Percentiles rank a stretch among this genome's conserved stretches.
These are phyloP conservation scores for Cerioporus squamosus DNA, from an alignment of 1,284 basidiomycete genomes.

Conservation along the genomic window DNA sequence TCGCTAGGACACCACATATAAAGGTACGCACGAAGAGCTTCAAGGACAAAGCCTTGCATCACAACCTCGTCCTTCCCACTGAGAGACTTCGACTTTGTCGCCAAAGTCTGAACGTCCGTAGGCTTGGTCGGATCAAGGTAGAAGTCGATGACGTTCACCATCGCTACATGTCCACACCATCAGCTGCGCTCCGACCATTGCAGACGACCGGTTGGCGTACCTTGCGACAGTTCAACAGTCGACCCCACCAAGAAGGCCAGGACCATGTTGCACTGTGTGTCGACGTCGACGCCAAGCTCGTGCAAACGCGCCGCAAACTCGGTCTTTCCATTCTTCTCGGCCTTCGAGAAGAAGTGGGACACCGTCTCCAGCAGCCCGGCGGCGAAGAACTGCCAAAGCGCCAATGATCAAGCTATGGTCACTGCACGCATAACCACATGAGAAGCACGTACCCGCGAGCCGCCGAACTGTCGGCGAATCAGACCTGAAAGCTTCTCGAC, in stretches of 20 bases:
- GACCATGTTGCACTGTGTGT: conserved; percentile 68
- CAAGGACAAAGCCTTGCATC: conserved; percentile 60
- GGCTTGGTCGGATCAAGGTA: conserved; percentile 55
- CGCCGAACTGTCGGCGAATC: conserved; percentile 48
- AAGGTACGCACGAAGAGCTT: conserved; percentile 63
- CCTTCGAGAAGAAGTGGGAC: conserved; percentile 49
- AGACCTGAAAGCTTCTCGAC: conserved; percentile 55
- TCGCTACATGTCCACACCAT: conserved; percentile 34
- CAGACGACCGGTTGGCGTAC: conserved; percentile 38
- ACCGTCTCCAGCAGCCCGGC: conserved; percentile 50
- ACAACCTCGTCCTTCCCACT: conserved; percentile 41
- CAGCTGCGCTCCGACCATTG: background rate
- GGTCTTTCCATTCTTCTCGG: conserved; percentile 49
- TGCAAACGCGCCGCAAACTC: conserved; percentile 61
- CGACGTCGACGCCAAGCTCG: conserved; percentile 55
- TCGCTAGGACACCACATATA: background rate
- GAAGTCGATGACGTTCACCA: conserved; percentile 59
- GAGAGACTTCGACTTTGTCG: conserved; percentile 35
- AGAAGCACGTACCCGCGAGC: conserved; percentile 20
- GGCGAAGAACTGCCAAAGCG: conserved; percentile 49
- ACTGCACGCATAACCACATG: conserved; percentile 13
- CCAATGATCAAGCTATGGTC: too few species aligned
- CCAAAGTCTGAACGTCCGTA: conserved; percentile 38
- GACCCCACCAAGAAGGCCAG: conserved; percentile 72
- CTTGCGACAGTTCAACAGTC: conserved; percentile 70